Evolutionary conservation across 139 green algal genomes (phyloP).

Genomic region (Raphidocelis subcapitata): DNA sequence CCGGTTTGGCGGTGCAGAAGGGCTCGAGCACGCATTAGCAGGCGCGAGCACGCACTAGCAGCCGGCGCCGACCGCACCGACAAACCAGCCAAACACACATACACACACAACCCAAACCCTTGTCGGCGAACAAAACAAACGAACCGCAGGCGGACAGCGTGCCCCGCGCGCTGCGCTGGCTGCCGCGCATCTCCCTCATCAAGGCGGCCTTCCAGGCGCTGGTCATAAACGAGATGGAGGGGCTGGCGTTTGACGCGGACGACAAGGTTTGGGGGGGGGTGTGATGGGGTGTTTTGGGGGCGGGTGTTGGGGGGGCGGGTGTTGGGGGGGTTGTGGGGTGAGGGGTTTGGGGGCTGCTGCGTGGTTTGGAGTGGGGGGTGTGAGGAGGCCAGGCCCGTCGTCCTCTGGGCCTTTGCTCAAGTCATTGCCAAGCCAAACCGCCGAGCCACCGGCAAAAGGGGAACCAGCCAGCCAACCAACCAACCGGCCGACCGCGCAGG

Average conservation of each 20-base stretch:
- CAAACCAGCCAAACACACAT: too few relatives aligned
- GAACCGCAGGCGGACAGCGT: conserved; percentile 41
- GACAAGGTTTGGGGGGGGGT: background rate
- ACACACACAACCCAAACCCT: too few relatives aligned
- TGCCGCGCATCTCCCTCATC: conserved; percentile 79
- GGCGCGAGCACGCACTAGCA: too few relatives aligned
- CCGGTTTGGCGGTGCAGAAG: too few relatives aligned
- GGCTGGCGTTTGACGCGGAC: conserved; percentile 62
- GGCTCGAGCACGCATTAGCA: too few relatives aligned
- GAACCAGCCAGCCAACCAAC: too few relatives aligned
- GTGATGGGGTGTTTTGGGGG: background rate
- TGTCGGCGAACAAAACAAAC: too few relatives aligned
- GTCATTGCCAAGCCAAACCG: too few relatives aligned
- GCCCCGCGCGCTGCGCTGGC: conserved; percentile 68
- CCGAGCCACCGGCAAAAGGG: too few relatives aligned
- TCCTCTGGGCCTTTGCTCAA: too few relatives aligned
- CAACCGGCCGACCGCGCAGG: conserved; percentile 14
- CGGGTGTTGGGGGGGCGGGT: background rate
- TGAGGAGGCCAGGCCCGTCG: too few relatives aligned
- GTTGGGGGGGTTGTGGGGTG: background rate
- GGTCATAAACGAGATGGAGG: conserved; percentile 88
- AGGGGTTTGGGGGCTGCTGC: background rate
- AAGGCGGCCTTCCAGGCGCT: conserved; percentile 75
- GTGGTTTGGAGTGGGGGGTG: background rate
- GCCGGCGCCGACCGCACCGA: too few relatives aligned